A percentile compares a stretch with the other conserved stretches of the same genome.
phyloP scores from a whole-genome alignment of 257 asterid genomes.

The Plectranthus barbatus region DNA sequence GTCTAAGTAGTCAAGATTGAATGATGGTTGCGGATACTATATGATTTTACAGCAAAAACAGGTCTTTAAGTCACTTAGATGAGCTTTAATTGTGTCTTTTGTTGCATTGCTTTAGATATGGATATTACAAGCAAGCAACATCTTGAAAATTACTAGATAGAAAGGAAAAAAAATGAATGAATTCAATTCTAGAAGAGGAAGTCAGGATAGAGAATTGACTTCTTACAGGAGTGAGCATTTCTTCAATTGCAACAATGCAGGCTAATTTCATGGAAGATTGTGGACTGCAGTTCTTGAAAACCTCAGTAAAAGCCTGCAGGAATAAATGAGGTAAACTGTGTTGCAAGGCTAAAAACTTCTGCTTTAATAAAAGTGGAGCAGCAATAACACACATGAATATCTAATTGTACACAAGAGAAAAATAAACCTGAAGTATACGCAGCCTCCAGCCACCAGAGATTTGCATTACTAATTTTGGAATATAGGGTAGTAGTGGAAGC shows the following conservation, averaged over 20 bases:
- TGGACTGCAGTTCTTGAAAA: slow-evolving; percentile 51
- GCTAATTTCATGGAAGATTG: slow-evolving; percentile 64
- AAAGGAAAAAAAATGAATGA: not conserved
- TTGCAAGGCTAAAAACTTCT: not conserved
- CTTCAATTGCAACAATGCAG: slow-evolving; percentile 68
- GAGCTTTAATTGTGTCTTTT: no score
- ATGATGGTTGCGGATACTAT: no score
- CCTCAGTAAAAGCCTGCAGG: slow-evolving; percentile 65
- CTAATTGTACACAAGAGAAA: not conserved
- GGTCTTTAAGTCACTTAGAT: no score
- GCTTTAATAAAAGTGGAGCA: not conserved
- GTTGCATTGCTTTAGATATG: no score
- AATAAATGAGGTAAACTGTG: not conserved
- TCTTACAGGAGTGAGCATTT: slow-evolving; percentile 78
- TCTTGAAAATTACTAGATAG: not conserved
- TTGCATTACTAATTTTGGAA: slow-evolving; percentile 52
- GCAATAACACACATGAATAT: slow-evolving; percentile 1
- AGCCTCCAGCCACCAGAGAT: slow-evolving; percentile 59
- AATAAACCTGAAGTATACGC: slow-evolving; percentile 66
- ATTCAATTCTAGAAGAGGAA: not conserved
- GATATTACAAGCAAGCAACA: no score
- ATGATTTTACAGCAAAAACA: no score
- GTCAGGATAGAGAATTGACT: not conserved
- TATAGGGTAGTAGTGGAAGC: slow-evolving; percentile 58
- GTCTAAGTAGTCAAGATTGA: no score